phyloP scores from a whole-genome alignment of 305 asterid genomes.

The Fraxinus ornus region DNA sequence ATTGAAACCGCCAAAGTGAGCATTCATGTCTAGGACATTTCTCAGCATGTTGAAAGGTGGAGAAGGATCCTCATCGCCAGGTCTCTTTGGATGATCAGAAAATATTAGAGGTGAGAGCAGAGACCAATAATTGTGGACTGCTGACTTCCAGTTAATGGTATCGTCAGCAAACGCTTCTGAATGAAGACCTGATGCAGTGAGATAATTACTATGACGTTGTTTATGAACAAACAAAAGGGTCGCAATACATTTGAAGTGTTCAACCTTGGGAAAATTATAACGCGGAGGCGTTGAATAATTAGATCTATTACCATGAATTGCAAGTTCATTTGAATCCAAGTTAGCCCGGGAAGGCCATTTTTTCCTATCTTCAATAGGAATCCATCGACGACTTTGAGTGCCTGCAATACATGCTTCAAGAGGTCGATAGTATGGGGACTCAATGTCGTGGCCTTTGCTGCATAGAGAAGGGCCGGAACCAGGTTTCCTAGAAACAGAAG shows the following conservation, averaged over 20 bases:
- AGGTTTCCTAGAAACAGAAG: constrained; percentile 62
- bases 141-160: constrained; percentile 68
- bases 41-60: constrained; percentile 99
- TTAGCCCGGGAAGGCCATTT: constrained; percentile 85
- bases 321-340: constrained; percentile 63
- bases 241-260: not conserved
- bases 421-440: constrained; percentile 86
- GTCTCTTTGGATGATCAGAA: constrained; percentile 99
- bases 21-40: constrained; percentile 97
- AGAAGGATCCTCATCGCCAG: constrained; percentile 98
- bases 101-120: constrained; percentile 90
- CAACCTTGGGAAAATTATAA: not conserved
- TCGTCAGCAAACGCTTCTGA: constrained; percentile 76
- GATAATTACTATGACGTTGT: not conserved
- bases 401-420: constrained; percentile 87
- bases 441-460: constrained; percentile 72
- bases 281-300: constrained; percentile 4
- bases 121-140: constrained; percentile 89
- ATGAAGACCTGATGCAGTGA: constrained; percentile 47
- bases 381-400: constrained; percentile 89
- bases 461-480: constrained; percentile 67
- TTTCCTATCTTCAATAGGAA: constrained; percentile 66
- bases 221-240: constrained; percentile 3
- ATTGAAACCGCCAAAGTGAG: constrained; percentile 88
- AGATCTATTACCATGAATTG: constrained; percentile 57